Base-by-base conservation (phyloP, 202 grass and related monocot species). In the Saccharum hybrid region DNA sequence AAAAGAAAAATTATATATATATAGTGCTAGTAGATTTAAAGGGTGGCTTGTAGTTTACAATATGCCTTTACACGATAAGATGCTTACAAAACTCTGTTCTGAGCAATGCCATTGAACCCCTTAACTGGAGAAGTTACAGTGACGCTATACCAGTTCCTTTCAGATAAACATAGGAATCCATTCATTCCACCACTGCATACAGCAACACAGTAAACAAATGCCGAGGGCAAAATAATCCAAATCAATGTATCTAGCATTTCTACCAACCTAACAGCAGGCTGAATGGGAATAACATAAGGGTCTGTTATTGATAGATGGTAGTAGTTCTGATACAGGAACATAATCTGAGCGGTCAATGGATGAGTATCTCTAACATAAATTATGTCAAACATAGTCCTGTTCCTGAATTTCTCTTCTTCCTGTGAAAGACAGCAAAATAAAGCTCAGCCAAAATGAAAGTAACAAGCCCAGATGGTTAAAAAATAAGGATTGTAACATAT, bases 61-160 rank as follows among this genome's bases (percentile, higher is more conserved):
- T 68, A 70, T 79, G 51, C 45, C 43, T 89, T 80, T 70, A 39
- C n/a, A 36, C 31, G 26, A 71, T 68, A 52, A 36, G 72, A 56
- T 68, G 80, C 96, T 98, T 99, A 99, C 96, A 94, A 42, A 86
- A 92, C 96, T 96, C 87, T 87, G 88, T 99, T 98, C 36, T 92
- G 80, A 62, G 57, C 40, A 81, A 96, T 88, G 76, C 26, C 54
- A 84, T 78, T 90, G 68, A 99, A 96, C 34, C 96, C 89, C 76
- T 84, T 89, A 90, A 99, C 65, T 76, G 91, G 93, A 84, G 93
- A 87, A 80, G 48, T 56, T 51, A 99, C 79, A 62, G 63, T 41
- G 16, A 65, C 28, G 31, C 56, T 86, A 77, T 88, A 94, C 43
- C 79, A 71, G 72, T 96, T 99, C 81, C 93, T 90, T 81, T 89